Percentiles rank a stretch among this genome's conserved stretches.
Evolutionary conservation across 1,284 basidiomycete genomes (phyloP).

Genomic region (Trametes sp.): DNA sequence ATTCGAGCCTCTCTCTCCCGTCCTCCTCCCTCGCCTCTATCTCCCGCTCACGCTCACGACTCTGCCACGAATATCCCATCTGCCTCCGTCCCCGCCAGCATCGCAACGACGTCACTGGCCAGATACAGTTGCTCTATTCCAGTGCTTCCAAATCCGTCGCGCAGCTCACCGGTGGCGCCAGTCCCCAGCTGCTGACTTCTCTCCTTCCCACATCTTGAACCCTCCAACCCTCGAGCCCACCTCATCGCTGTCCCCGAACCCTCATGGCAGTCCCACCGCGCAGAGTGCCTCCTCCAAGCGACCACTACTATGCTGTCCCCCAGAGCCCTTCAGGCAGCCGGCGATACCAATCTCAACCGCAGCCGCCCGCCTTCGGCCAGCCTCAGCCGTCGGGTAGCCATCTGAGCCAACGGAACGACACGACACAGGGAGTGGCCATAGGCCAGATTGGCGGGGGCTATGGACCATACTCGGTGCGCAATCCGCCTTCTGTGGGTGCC

Average conservation of each 20-base stretch:
- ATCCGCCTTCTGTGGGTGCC: background rate
- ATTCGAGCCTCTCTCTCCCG: constrained; percentile 3
- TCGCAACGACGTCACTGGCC: constrained; percentile 17
- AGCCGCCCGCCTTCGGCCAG: constrained; percentile 35
- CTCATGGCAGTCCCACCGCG: constrained; percentile 48
- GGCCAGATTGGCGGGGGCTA: constrained; percentile 77
- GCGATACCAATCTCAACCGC: constrained; percentile 39
- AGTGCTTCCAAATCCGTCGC: constrained; percentile 10
- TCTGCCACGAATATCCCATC: constrained; percentile 18
- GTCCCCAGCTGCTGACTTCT: constrained; percentile 19
- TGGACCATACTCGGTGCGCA: constrained; percentile 77
- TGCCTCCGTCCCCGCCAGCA: constrained; percentile 9
- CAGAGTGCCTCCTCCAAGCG: constrained; percentile 46
- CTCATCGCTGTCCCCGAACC: constrained; percentile 7
- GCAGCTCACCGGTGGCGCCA: constrained; percentile 26
- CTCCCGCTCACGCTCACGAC: constrained; percentile 10
- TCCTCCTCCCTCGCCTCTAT: constrained; percentile 2
- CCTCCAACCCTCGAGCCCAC: constrained; percentile 3
- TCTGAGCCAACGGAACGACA: constrained; percentile 54
- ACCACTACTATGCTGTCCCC: constrained; percentile 57
- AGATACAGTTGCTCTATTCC: constrained; percentile 7
- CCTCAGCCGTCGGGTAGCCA: constrained; percentile 33
- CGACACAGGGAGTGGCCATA: constrained; percentile 74
- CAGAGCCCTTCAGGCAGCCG: constrained; percentile 47
- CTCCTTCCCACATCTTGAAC: constrained; percentile 12